These are phyloP conservation scores for Pontederia crassipes DNA, from an alignment of 176 grass and related monocot species.

Conservation along the genomic window DNA sequence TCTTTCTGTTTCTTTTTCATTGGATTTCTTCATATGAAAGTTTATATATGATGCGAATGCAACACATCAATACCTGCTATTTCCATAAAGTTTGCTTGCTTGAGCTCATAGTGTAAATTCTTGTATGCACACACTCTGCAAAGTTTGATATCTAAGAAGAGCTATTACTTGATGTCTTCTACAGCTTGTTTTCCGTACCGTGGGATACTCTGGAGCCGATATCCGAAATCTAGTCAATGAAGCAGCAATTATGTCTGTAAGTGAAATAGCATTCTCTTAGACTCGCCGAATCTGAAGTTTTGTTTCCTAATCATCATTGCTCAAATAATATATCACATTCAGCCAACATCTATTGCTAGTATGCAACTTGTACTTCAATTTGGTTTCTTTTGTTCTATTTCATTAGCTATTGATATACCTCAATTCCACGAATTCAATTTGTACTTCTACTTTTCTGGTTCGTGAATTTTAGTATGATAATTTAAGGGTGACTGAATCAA, in stretches of 20 bases:
- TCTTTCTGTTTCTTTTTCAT: neutral
- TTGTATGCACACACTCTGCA: neutral
- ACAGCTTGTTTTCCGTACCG: slow-evolving; percentile 31
- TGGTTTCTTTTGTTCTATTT: no score
- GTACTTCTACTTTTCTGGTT: no score
- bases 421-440: no score
- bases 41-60: no score
- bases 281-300: neutral
- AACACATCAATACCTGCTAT: no score
- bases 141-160: neutral
- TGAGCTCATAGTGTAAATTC: neutral
- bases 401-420: no score
- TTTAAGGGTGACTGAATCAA: no score
- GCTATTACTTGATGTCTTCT: neutral
- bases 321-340: neutral
- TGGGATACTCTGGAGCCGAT: slow-evolving; percentile 37
- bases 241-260: slow-evolving; percentile 39
- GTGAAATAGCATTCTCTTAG: neutral
- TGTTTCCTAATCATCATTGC: neutral
- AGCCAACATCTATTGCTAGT: no score
- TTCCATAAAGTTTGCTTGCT: neutral
- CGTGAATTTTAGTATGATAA: no score
- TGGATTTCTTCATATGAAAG: no score
- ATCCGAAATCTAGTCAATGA: slow-evolving; percentile 36
- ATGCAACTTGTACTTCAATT: no score